Conservation (phyloP, 2,329 filamentous ascomycete species). For the Ilyonectria mors-panacis region DNA sequence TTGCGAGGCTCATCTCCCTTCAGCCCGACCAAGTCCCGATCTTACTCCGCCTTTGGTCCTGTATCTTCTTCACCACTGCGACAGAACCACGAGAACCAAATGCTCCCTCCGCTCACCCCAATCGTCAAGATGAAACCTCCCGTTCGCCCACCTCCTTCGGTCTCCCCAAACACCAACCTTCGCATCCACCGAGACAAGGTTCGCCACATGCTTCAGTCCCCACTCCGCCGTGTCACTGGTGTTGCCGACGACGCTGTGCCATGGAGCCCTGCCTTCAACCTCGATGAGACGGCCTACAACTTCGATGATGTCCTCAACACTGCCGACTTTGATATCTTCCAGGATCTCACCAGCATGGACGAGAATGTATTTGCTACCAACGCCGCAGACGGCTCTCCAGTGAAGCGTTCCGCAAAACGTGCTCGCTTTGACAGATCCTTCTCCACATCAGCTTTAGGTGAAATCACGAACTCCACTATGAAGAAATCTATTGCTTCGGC, state of each 20-base stretch:
- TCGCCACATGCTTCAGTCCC: constrained; percentile 84
- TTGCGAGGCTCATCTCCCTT: constrained; percentile 94
- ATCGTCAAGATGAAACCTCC: constrained; percentile 83
- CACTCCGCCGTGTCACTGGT: constrained; percentile 65
- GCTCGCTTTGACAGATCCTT: constrained; percentile 74
- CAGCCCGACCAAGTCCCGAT: constrained; percentile 83
- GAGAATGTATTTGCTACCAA: constrained; percentile 55
- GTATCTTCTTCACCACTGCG: constrained; percentile 80
- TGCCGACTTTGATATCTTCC: constrained; percentile 75
- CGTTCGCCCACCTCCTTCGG: constrained; percentile 73
- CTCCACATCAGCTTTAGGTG: constrained; percentile 73
- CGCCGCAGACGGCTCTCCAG: constrained; percentile 73
- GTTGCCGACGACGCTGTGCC: constrained; percentile 64
- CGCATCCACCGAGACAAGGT: constrained; percentile 90
- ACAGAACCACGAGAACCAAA: constrained; percentile 68
- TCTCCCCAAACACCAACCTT: constrained; percentile 94
- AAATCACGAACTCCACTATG: constrained; percentile 69
- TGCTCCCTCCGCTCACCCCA: constrained; percentile 85
- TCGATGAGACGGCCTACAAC: constrained; percentile 70
- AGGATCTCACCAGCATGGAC: constrained; percentile 53
- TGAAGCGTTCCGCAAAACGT: constrained; percentile 74
- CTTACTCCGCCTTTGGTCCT: constrained; percentile 65
- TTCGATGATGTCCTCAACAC: constrained; percentile 65
- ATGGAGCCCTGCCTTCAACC: constrained; percentile 78
- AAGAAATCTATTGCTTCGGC: constrained; percentile 67